phyloP scores from a whole-genome alignment of 345 rosid genomes.

The Bretschneidera sinensis region DNA sequence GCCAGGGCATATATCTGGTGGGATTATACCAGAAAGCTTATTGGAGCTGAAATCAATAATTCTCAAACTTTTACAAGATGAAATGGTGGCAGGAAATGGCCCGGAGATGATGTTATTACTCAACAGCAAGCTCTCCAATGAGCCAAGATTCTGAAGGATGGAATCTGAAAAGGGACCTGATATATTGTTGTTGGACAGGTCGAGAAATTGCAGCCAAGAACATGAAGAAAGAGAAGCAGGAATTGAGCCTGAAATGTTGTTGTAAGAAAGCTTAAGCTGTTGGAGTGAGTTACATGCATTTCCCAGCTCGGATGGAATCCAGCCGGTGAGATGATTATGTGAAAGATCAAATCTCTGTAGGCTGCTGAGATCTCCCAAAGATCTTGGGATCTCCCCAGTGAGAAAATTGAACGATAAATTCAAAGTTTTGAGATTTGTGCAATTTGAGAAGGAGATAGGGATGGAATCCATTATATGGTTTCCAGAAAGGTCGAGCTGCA shows the following conservation, averaged over 20 bases:
- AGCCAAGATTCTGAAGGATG: constrained; percentile 47
- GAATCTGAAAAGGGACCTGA: constrained; percentile 71
- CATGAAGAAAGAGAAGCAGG: constrained; percentile 66
- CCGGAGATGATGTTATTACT: constrained; percentile 72
- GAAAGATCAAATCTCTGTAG: constrained; percentile 78
- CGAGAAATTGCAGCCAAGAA: constrained; percentile 60
- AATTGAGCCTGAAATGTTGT: constrained; percentile 76
- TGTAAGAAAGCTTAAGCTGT: constrained; percentile 55
- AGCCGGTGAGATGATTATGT: constrained; percentile 66
- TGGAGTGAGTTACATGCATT: constrained; percentile 57
- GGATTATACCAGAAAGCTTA: constrained; percentile 62
- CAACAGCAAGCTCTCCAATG: constrained; percentile 59
- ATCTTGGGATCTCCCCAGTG: constrained; percentile 59
- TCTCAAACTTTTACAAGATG: constrained; percentile 59
- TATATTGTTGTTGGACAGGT: constrained; percentile 81
- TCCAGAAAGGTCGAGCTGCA: constrained; percentile 61
- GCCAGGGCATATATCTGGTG: constrained; percentile 79
- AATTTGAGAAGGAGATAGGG: constrained; percentile 63
- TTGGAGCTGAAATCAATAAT: constrained; percentile 80
- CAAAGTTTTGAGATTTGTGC: constrained; percentile 66
- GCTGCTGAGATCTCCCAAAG: constrained; percentile 46
- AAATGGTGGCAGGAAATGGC: constrained; percentile 62
- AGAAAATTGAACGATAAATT: constrained; percentile 59
- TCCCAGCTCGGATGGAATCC: constrained; percentile 80
- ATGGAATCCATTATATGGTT: constrained; percentile 51